A percentile compares a stretch with the other conserved stretches of the same genome.
These are phyloP conservation scores for Nicotiana undulata DNA, from an alignment of 257 asterid species.

Conservation along the genomic window DNA sequence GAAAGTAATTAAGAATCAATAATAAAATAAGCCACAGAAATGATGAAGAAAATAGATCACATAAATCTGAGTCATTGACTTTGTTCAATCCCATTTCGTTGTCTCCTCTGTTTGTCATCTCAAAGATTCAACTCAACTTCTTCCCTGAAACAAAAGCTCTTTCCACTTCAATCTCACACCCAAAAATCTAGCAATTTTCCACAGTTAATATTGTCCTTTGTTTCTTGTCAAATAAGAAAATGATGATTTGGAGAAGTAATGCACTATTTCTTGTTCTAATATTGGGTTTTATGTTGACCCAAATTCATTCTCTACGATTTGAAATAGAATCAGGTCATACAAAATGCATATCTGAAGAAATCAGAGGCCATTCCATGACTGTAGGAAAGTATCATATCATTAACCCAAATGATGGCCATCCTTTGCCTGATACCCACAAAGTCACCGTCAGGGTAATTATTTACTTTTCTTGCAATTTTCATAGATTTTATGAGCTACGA, in stretches of 20 bases:
- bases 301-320: constrained; percentile 69
- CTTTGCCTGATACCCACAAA: constrained; percentile 85
- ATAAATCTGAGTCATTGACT: background rate
- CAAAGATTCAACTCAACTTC: background rate
- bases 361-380: constrained; percentile 79
- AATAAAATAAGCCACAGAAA: background rate
- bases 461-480: background rate
- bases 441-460: constrained; percentile 67
- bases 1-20: no score
- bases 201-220: background rate
- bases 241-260: background rate
- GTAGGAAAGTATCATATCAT: constrained; percentile 82
- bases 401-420: constrained; percentile 61
- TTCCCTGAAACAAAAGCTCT: background rate
- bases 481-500: background rate
- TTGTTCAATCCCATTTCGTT: background rate
- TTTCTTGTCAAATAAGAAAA: background rate
- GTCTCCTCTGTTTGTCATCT: background rate
- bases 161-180: background rate
- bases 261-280: constrained; percentile 21
- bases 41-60: background rate
- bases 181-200: background rate
- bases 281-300: constrained; percentile 29
- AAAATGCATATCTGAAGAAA: constrained; percentile 91
- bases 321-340: constrained; percentile 80